Percentiles rank a stretch among this genome's conserved stretches.
Conservation (phyloP, 2,329 filamentous ascomycete genomes). For the Diaporthe eres region DNA sequence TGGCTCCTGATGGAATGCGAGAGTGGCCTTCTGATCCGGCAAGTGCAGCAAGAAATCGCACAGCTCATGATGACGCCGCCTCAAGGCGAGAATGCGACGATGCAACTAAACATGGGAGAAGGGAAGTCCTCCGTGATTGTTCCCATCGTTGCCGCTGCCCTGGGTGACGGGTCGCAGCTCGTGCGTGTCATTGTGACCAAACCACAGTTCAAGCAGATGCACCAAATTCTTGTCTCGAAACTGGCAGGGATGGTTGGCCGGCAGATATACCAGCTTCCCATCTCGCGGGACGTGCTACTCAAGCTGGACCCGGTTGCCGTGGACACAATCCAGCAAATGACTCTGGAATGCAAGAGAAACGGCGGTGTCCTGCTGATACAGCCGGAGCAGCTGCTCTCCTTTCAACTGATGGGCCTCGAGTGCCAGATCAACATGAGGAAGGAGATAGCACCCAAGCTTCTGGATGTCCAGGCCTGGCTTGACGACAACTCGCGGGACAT, state of each 20-base stretch:
- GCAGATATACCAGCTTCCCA: constrained; percentile 70
- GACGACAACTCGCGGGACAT: constrained; percentile 65
- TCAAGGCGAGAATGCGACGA: constrained; percentile 61
- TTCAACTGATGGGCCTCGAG: constrained; percentile 74
- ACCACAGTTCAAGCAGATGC: constrained; percentile 73
- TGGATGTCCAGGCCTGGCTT: constrained; percentile 61
- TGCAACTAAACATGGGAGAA: constrained; percentile 81
- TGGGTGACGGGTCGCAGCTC: constrained; percentile 66
- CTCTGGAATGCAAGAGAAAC: constrained; percentile 60
- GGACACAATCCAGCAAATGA: constrained; percentile 53
- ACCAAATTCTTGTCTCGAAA: constrained; percentile 66
- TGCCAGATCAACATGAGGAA: constrained; percentile 52
- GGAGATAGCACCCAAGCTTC: constrained; percentile 51
- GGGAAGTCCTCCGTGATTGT: constrained; percentile 80
- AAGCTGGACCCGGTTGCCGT: constrained; percentile 51
- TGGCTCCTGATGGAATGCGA: constrained; percentile 76
- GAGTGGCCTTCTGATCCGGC: constrained; percentile 71
- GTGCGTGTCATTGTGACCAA: constrained; percentile 73
- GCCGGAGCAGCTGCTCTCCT: constrained; percentile 75
- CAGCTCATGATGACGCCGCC: constrained; percentile 64
- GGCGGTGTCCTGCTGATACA: constrained; percentile 73
- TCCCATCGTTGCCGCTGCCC: constrained; percentile 69
- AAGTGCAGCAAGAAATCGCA: constrained; percentile 71
- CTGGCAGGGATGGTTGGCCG: constrained; percentile 70
- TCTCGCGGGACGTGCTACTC: constrained; percentile 63